Conservation (phyloP, 768 basidiomycete species). For the Kwoniella heveanensis region DNA sequence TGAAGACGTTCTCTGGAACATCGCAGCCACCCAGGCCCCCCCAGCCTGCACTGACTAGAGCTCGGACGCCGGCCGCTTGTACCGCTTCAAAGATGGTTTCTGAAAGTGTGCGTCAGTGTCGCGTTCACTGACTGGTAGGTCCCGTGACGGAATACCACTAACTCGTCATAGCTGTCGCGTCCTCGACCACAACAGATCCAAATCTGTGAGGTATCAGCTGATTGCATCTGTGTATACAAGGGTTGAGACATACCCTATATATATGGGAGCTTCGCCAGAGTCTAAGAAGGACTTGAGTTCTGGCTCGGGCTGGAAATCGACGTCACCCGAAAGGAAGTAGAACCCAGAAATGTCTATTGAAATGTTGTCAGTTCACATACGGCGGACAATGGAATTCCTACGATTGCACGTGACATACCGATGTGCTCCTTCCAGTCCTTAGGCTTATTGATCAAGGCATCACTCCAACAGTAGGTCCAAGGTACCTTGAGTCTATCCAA, state of each 20-base stretch:
- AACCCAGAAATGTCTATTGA: conserved; percentile 65
- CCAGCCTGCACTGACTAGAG: conserved; percentile 69
- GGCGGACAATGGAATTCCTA: too few species aligned
- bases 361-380: not conserved
- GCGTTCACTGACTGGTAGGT: not conserved
- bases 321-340: conserved; percentile 66
- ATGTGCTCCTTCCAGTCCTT: conserved; percentile 68
- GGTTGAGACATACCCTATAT: conserved; percentile 62
- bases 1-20: conserved; percentile 64
- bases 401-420: conserved; percentile 59
- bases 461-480: conserved; percentile 69
- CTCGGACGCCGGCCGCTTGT: conserved; percentile 63
- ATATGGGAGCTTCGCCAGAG: conserved; percentile 63
- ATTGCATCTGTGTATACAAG: conserved; percentile 51
- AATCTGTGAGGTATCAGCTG: conserved; percentile 53
- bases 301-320: conserved; percentile 60
- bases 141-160: conserved; percentile 14
- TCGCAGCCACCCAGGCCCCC: conserved; percentile 63
- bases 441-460: conserved; percentile 66
- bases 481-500: conserved; percentile 64
- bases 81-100: conserved; percentile 67
- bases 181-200: conserved; percentile 67
- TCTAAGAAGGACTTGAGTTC: conserved; percentile 62
- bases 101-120: conserved; percentile 29
- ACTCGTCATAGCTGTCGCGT: conserved; percentile 64